These are phyloP conservation scores for Ulmus americana DNA, from an alignment of 331 rosid species.

Conservation along the genomic window DNA sequence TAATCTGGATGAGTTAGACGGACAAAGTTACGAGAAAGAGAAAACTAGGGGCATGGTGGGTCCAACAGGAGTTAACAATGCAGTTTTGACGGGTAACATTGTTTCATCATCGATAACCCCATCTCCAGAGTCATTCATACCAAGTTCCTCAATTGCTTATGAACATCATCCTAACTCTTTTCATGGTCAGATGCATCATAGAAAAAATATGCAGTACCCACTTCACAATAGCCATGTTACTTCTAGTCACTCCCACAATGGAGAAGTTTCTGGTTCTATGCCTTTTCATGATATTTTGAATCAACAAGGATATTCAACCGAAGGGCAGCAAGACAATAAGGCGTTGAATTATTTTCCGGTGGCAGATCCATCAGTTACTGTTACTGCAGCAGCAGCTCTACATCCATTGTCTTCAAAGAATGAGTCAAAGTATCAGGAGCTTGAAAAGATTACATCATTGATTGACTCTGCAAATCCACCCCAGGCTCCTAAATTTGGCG, in stretches of 20 bases:
- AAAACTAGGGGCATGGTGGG: slow-evolving; percentile 29
- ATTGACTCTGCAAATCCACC: slow-evolving; percentile 32
- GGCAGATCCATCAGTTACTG: slow-evolving; percentile 37
- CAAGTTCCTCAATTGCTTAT: slow-evolving; percentile 40
- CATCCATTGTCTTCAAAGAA: slow-evolving; percentile 34
- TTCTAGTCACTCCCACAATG: slow-evolving; percentile 32
- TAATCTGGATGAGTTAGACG: slow-evolving; percentile 34
- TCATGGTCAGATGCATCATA: slow-evolving; percentile 39
- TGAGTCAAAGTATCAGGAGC: slow-evolving; percentile 41
- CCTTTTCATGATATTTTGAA: slow-evolving; percentile 33
- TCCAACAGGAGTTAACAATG: slow-evolving; percentile 31
- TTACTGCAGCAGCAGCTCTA: slow-evolving; percentile 29
- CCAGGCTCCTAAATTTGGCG: slow-evolving; percentile 42
- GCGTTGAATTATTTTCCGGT: slow-evolving; percentile 32
- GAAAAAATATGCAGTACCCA: slow-evolving; percentile 37
- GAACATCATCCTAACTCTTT: slow-evolving; percentile 36
- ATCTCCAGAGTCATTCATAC: slow-evolving; percentile 49
- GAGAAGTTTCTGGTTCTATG: slow-evolving; percentile 29
- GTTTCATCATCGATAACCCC: slow-evolving; percentile 33
- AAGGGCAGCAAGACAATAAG: slow-evolving; percentile 37
- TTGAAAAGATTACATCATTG: slow-evolving; percentile 41
- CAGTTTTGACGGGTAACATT: slow-evolving; percentile 33
- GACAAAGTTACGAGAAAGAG: slow-evolving; percentile 42
- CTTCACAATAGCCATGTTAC: slow-evolving; percentile 38
- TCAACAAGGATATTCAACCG: slow-evolving; percentile 36